Percentiles rank a stretch among this genome's conserved stretches.
These are phyloP conservation scores for Phytophthora lateralis DNA, from an alignment of 352 stramenopile genomes.

Conservation along the genomic window DNA sequence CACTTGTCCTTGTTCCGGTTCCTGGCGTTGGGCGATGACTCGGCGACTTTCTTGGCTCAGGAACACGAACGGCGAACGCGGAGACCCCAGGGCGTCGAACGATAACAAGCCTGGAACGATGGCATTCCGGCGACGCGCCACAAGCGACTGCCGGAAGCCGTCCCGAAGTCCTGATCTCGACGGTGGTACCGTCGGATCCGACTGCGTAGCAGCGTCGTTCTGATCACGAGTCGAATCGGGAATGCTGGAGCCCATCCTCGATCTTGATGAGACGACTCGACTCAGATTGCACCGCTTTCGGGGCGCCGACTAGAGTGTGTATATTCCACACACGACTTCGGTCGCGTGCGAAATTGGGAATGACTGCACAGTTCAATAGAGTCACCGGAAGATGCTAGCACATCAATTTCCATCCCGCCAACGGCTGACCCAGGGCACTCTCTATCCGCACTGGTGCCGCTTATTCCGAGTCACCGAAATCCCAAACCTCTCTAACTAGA, in stretches of 20 bases:
- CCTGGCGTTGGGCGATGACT: conserved; percentile 40
- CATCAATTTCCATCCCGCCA: background rate
- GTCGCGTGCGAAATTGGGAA: conserved; percentile 31
- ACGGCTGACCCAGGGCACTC: background rate
- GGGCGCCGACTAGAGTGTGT: conserved; percentile 16
- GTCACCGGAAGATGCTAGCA: background rate
- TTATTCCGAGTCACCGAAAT: conserved; percentile 1
- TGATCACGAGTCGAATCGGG: conserved; percentile 49
- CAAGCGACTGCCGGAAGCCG: conserved; percentile 31
- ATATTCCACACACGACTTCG: conserved; percentile 31
- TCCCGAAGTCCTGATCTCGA: conserved; percentile 18
- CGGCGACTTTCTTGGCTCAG: conserved; percentile 37
- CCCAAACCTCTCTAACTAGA: conserved; percentile 4
- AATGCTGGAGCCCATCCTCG: conserved; percentile 71
- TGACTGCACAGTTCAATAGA: background rate
- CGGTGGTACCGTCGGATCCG: conserved; percentile 2
- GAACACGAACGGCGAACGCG: conserved; percentile 47
- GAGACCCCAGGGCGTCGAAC: conserved; percentile 49
- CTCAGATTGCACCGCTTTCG: conserved; percentile 1
- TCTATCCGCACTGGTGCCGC: conserved; percentile 3
- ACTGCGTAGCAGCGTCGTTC: conserved; percentile 22
- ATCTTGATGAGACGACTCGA: background rate
- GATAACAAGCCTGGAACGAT: conserved; percentile 52
- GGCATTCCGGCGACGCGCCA: conserved; percentile 56
- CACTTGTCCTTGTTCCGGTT: conserved; percentile 29